Conservation (phyloP, 1,284 basidiomycete species). For the Pascua guehoae region DNA sequence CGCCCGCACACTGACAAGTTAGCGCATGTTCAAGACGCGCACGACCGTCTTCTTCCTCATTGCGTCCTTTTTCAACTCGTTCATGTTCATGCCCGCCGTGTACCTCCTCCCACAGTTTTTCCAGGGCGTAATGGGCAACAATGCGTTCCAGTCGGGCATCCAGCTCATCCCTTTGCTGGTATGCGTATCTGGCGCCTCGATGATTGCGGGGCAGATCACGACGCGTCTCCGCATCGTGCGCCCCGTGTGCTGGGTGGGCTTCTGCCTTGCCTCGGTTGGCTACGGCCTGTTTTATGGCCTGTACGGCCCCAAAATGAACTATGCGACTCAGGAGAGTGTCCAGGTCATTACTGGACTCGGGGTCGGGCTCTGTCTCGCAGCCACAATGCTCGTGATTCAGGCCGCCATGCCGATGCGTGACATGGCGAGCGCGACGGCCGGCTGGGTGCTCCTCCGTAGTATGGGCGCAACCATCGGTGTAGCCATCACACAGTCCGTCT, state of each 20-base stretch:
- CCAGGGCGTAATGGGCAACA: conserved; percentile 32
- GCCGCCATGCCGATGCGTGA: conserved; percentile 45
- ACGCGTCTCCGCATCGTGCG: conserved; percentile 32
- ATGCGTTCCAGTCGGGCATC: conserved; percentile 21
- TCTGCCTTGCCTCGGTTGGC: conserved; percentile 25
- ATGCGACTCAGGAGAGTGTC: conserved; percentile 24
- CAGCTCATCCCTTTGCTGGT: conserved; percentile 29
- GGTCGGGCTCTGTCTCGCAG: conserved; percentile 27
- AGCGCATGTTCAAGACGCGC: conserved; percentile 33
- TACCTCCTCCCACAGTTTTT: conserved; percentile 41
- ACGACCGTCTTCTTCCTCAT: conserved; percentile 42
- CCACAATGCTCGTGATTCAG: conserved; percentile 36
- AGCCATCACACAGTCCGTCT: conserved; percentile 32
- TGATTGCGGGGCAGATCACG: conserved; percentile 36
- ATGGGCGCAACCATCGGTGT: conserved; percentile 33
- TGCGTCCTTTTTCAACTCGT: conserved; percentile 29
- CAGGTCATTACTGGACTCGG: conserved; percentile 27
- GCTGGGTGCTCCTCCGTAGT: conserved; percentile 31
- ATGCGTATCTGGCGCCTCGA: conserved; percentile 15
- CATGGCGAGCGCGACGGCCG: conserved; percentile 43
- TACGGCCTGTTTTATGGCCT: conserved; percentile 29
- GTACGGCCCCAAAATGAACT: conserved; percentile 21
- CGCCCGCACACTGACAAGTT: neutral
- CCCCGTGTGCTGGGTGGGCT: conserved; percentile 41
- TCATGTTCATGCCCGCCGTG: conserved; percentile 29